Percentiles rank a stretch among this genome's conserved stretches.
phyloP scores from a whole-genome alignment of 768 basidiomycete species.

The Pleurotus djamor region DNA sequence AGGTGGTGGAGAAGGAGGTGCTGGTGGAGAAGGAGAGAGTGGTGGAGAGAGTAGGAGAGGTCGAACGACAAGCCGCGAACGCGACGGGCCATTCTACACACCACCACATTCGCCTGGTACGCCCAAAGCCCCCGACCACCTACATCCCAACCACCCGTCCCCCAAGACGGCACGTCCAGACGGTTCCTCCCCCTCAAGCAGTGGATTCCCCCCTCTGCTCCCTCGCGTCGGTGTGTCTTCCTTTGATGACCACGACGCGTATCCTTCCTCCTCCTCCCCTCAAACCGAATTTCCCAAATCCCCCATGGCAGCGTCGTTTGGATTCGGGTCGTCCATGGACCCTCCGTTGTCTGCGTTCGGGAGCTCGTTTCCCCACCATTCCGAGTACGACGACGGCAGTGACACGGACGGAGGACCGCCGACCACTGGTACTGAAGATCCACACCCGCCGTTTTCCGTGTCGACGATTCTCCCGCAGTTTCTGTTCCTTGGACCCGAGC shows the following conservation, averaged over 20 bases:
- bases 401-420: slow-evolving; percentile 49
- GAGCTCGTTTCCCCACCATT: slow-evolving; percentile 2
- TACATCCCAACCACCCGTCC: slow-evolving; percentile 31
- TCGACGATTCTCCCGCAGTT: slow-evolving; percentile 92
- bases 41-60: not conserved
- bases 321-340: slow-evolving; percentile 10
- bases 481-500: slow-evolving; percentile 89
- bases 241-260: not conserved
- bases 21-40: not conserved
- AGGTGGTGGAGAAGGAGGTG: too few relatives aligned
- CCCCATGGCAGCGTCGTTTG: not conserved
- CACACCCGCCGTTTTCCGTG: slow-evolving; percentile 70
- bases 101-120: slow-evolving; percentile 53
- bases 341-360: slow-evolving; percentile 11
- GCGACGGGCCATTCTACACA: slow-evolving; percentile 47
- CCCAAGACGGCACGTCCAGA: slow-evolving; percentile 67
- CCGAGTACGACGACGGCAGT: slow-evolving; percentile 5
- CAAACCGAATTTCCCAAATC: slow-evolving; percentile 6
- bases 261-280: not conserved
- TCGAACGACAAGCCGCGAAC: slow-evolving; percentile 3
- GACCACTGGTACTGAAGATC: slow-evolving; percentile 58
- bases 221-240: not conserved
- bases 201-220: not conserved
- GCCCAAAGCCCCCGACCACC: slow-evolving; percentile 24
- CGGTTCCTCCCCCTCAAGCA: slow-evolving; percentile 13